Conservation (phyloP, 2,329 filamentous ascomycete species). For the Pseudonectria buxi region DNA sequence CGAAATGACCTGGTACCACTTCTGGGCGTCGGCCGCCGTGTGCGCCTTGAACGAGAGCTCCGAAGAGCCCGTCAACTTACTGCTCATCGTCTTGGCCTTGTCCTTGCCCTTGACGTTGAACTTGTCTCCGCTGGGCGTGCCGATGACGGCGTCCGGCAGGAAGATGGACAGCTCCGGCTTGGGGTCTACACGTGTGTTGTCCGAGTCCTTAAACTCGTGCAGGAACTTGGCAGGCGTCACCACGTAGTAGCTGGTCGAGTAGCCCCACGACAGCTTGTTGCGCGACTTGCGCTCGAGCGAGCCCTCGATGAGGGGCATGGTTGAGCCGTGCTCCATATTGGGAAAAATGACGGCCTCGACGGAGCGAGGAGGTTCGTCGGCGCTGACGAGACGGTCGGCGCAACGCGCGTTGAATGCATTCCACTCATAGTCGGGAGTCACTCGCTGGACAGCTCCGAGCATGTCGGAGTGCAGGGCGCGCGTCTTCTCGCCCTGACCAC, state of each 20-base stretch:
- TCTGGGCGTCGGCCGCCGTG: conserved; percentile 69
- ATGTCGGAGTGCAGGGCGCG: conserved; percentile 80
- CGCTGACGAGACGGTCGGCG: conserved; percentile 67
- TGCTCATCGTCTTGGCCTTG: conserved; percentile 69
- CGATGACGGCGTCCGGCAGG: conserved; percentile 81
- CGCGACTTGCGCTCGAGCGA: conserved; percentile 85
- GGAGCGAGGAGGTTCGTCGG: conserved; percentile 64
- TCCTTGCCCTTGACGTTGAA: conserved; percentile 97
- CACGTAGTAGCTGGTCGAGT: conserved; percentile 79
- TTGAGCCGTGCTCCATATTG: conserved; percentile 78
- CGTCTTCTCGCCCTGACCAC: conserved; percentile 73
- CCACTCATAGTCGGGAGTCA: conserved; percentile 89
- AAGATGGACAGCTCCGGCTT: conserved; percentile 84
- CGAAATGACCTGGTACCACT: conserved; percentile 75
- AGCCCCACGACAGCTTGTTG: conserved; percentile 72
- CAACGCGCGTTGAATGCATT: conserved; percentile 71
- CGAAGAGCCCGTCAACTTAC: conserved; percentile 70
- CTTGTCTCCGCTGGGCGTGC: conserved; percentile 65
- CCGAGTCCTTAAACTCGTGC: conserved; percentile 94
- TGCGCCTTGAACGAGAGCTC: conserved; percentile 87
- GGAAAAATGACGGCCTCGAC: conserved; percentile 74
- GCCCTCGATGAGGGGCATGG: conserved; percentile 79
- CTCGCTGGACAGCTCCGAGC: conserved; percentile 64
- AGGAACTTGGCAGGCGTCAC: conserved; percentile 82
- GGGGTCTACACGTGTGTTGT: conserved; percentile 64